Evolutionary conservation across 805 yeast genomes (phyloP).

Genomic region (Citeromyces matritensis): DNA sequence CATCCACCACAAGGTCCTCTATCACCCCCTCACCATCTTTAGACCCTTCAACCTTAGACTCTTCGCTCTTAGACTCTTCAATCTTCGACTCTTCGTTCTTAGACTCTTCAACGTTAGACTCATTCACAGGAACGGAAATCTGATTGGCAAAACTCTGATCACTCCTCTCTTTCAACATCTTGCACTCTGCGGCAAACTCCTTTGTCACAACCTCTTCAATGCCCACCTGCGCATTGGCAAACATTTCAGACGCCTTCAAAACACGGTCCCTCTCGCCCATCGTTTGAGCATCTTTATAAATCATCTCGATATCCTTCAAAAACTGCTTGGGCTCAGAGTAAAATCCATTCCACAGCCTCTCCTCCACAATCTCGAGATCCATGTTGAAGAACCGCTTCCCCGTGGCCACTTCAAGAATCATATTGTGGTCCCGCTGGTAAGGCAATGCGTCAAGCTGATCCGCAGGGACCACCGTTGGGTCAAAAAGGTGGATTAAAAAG

Average conservation of each 20-base stretch:
- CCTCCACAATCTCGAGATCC: conserved; percentile 90
- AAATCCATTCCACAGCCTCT: conserved; percentile 91
- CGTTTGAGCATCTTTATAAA: conserved; percentile 61
- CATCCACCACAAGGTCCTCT: background rate
- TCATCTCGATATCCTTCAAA: conserved; percentile 70
- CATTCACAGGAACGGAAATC: too few relatives aligned
- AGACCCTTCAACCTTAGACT: background rate
- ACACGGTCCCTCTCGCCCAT: conserved; percentile 75
- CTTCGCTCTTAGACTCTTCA: too few relatives aligned
- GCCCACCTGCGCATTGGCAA: conserved; percentile 90
- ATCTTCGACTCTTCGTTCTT: conserved; percentile 4
- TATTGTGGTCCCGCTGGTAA: conserved; percentile 44
- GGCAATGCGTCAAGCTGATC: conserved; percentile 12
- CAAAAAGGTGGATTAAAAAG: conserved; percentile 62
- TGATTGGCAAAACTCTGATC: too few relatives aligned
- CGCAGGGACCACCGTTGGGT: conserved; percentile 19
- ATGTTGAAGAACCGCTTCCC: conserved; percentile 69
- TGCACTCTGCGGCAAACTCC: conserved; percentile 64
- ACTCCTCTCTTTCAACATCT: conserved; percentile 56
- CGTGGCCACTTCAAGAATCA: conserved; percentile 69
- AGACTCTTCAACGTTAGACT: conserved; percentile 6
- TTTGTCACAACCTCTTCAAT: conserved; percentile 67
- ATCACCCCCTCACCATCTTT: background rate
- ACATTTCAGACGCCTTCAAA: conserved; percentile 81
- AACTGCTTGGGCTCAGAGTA: conserved; percentile 90